These are phyloP conservation scores for Pachysolen tannophilus DNA, from an alignment of 805 yeast genomes.

Conservation along the genomic window DNA sequence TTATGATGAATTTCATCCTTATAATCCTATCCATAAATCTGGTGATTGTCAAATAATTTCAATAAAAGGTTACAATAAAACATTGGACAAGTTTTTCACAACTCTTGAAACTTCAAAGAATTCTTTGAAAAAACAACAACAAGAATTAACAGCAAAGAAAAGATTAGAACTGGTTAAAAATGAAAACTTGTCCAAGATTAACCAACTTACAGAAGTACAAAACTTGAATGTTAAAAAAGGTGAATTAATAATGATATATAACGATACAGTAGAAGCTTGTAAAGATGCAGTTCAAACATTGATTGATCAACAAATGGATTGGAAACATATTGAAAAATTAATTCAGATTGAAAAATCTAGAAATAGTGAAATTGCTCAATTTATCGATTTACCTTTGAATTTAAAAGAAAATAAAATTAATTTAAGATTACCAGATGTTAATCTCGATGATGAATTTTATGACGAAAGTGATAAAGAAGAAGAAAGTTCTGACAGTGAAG, in stretches of 20 bases:
- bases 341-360: conserved; percentile 62
- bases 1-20: conserved; percentile 50
- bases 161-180: conserved; percentile 66
- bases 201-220: conserved; percentile 56
- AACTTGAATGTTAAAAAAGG: conserved; percentile 61
- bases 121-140: conserved; percentile 66
- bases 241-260: conserved; percentile 58
- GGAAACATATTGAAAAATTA: conserved; percentile 79
- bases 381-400: conserved; percentile 61
- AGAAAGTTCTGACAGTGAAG: conserved; percentile 18
- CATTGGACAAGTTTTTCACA: conserved; percentile 80
- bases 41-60: conserved; percentile 29
- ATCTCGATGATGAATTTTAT: conserved; percentile 29
- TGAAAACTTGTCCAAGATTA: conserved; percentile 66
- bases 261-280: conserved; percentile 66
- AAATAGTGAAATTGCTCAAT: conserved; percentile 54
- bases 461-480: conserved; percentile 18
- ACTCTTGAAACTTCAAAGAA: conserved; percentile 76
- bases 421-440: conserved; percentile 39
- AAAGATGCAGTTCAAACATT: conserved; percentile 57
- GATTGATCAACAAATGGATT: conserved; percentile 82
- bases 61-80: conserved; percentile 63
- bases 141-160: conserved; percentile 66
- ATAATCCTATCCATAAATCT: conserved; percentile 29
- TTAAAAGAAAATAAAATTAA: conserved; percentile 61